Conservation (phyloP, 176 grass and related monocot species). For the Thinopyrum elongatum region DNA sequence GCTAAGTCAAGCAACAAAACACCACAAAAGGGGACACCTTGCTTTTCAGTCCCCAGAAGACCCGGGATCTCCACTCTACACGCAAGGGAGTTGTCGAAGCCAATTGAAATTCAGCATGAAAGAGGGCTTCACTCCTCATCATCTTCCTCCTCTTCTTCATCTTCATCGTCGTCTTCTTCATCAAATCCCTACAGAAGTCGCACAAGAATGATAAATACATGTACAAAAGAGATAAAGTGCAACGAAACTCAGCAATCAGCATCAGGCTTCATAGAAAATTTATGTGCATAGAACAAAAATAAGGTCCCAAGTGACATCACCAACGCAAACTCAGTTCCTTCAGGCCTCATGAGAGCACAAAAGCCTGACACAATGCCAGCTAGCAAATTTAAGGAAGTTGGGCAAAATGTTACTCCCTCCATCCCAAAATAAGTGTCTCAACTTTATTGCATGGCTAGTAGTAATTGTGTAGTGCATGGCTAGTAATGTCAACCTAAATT, state of each 20-base stretch:
- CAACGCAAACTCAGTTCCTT: neutral
- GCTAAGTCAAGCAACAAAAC: conserved; percentile 20
- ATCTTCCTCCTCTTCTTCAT: conserved; percentile 42
- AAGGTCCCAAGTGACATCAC: neutral
- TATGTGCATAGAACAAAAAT: neutral
- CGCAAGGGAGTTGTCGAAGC: neutral
- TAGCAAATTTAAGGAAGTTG: neutral
- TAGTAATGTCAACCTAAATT: neutral
- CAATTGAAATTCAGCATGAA: neutral
- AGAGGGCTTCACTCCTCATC: conserved; percentile 7
- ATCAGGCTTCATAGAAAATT: neutral
- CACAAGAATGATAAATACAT: conserved; percentile 4
- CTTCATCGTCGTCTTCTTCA: conserved; percentile 33
- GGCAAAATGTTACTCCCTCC: neutral
- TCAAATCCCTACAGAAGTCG: conserved; percentile 44
- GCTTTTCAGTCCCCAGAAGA: conserved; percentile 3
- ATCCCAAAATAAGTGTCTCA: too few species aligned
- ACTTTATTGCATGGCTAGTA: too few species aligned
- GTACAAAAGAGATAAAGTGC: neutral
- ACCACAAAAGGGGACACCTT: conserved; percentile 1
- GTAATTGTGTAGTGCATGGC: neutral
- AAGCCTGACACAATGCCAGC: neutral
- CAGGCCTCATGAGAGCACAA: neutral
- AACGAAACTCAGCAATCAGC: neutral
- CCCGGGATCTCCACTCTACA: conserved; percentile 21